A percentile compares a stretch with the other conserved stretches of the same genome.
phyloP scores from a whole-genome alignment of 23 red algal genomes.

The Gracilaria gracilis region DNA sequence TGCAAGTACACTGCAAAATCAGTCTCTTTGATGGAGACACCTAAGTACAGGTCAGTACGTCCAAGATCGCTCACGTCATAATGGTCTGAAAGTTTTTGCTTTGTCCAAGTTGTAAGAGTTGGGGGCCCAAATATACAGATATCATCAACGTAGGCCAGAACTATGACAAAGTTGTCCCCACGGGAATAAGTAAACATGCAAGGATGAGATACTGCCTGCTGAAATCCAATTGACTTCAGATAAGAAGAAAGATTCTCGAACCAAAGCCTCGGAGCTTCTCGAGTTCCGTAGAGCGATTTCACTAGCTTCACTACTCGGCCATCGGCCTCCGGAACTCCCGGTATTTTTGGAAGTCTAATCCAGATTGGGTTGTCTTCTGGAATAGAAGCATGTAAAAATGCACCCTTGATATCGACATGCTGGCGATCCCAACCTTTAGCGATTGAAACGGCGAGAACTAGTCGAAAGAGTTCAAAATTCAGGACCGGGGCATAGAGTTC shows the following conservation, averaged over 20 bases:
- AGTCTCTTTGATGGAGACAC: slow-evolving; percentile 11
- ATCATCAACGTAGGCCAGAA: slow-evolving; percentile 37
- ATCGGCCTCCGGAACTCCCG: slow-evolving; percentile 7
- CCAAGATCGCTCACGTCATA: not conserved
- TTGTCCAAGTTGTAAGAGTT: not conserved
- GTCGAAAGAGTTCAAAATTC: slow-evolving; percentile 20
- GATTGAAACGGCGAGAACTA: not conserved
- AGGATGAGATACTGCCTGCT: not conserved
- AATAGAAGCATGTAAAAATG: slow-evolving; percentile 28
- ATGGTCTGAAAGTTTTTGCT: slow-evolving; percentile 8
- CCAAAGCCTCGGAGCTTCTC: slow-evolving; percentile 29
- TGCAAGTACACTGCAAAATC: not conserved
- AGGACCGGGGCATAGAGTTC: slow-evolving; percentile 24
- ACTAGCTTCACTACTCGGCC: not conserved
- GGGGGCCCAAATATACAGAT: slow-evolving; percentile 36
- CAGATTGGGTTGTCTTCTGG: not conserved
- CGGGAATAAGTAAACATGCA: not conserved
- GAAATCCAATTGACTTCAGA: not conserved
- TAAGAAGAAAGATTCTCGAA: slow-evolving; percentile 8
- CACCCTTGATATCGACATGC: slow-evolving; percentile 51
- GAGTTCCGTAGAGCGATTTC: slow-evolving; percentile 42
- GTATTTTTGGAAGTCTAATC: not conserved
- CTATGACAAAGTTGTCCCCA: not conserved
- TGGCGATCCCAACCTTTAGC: slow-evolving; percentile 5
- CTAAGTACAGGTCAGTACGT: slow-evolving; percentile 3